These are phyloP conservation scores for Trichothecium sympodiale DNA, from an alignment of 2,329 filamentous ascomycete genomes.

Conservation along the genomic window DNA sequence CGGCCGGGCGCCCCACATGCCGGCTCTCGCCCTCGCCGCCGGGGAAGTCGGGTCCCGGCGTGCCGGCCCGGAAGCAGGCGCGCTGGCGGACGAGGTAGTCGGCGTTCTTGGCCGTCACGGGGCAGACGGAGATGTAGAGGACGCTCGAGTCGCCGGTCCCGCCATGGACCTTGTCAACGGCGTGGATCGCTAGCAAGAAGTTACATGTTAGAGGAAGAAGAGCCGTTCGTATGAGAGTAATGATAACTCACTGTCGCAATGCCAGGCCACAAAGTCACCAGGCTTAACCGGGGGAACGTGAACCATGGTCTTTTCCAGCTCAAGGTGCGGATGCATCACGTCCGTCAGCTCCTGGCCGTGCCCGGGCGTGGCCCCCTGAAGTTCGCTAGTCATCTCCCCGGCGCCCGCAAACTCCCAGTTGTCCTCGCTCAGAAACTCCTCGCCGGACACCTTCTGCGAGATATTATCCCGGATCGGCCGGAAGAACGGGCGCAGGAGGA, in stretches of 20 bases:
- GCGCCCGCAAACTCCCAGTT: slow-evolving; percentile 50
- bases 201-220: not conserved
- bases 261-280: slow-evolving; percentile 76
- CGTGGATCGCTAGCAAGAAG: slow-evolving; percentile 49
- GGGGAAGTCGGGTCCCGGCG: slow-evolving; percentile 59
- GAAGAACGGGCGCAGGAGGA: slow-evolving; percentile 79
- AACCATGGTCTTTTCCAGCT: slow-evolving; percentile 57
- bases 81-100: slow-evolving; percentile 41
- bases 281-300: slow-evolving; percentile 57
- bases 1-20: slow-evolving; percentile 36
- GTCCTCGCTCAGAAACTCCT: slow-evolving; percentile 31
- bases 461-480: slow-evolving; percentile 21
- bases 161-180: slow-evolving; percentile 68
- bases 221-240: no score
- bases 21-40: slow-evolving; percentile 56
- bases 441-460: not conserved
- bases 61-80: slow-evolving; percentile 57
- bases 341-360: slow-evolving; percentile 59
- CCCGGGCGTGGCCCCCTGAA: slow-evolving; percentile 62
- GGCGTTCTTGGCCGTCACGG: slow-evolving; percentile 65
- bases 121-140: slow-evolving; percentile 80
- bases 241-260: slow-evolving; percentile 53
- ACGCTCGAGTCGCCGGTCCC: slow-evolving; percentile 70
- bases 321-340: slow-evolving; percentile 61
- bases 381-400: slow-evolving; percentile 38